Conservation (phyloP, 2,329 filamentous ascomycete genomes). For the Lojkania enalia region DNA sequence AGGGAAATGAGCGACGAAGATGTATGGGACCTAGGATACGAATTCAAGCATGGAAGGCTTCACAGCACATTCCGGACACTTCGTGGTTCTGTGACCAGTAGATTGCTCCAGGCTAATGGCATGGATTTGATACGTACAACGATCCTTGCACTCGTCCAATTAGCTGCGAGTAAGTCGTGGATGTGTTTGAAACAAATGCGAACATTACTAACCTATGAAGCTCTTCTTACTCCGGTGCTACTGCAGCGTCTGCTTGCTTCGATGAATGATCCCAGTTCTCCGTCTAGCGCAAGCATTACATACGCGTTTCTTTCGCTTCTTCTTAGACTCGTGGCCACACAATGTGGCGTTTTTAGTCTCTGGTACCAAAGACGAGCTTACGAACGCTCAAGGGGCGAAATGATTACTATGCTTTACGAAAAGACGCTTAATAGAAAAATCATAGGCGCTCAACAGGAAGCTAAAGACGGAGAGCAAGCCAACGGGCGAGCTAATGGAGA, state of each 20-base stretch:
- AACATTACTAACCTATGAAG: conserved; percentile 9
- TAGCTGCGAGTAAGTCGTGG: conserved; percentile 53
- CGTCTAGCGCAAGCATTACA: conserved; percentile 61
- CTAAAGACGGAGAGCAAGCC: conserved; percentile 27
- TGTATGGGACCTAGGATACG: conserved; percentile 77
- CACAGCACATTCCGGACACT: conserved; percentile 76
- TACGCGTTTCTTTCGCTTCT: conserved; percentile 67
- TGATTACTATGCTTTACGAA: conserved; percentile 83
- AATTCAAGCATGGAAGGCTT: conserved; percentile 78
- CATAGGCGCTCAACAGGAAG: conserved; percentile 34
- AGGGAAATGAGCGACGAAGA: conserved; percentile 75
- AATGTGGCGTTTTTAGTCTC: conserved; percentile 68
- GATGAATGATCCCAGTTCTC: conserved; percentile 59
- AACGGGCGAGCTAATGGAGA: conserved; percentile 18
- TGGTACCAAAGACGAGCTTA: conserved; percentile 88
- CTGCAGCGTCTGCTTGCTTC: conserved; percentile 72
- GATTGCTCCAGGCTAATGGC: conserved; percentile 75
- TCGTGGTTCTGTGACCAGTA: conserved; percentile 69
- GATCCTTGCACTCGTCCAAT: conserved; percentile 65
- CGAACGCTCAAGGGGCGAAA: conserved; percentile 80
- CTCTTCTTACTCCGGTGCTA: conserved; percentile 63
- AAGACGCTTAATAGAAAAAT: conserved; percentile 72
- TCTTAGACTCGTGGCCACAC: conserved; percentile 63
- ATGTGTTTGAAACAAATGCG: not conserved
- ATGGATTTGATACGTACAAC: conserved; percentile 74